phyloP scores from a whole-genome alignment of 305 asterid species.

The Solanum hybrid region DNA sequence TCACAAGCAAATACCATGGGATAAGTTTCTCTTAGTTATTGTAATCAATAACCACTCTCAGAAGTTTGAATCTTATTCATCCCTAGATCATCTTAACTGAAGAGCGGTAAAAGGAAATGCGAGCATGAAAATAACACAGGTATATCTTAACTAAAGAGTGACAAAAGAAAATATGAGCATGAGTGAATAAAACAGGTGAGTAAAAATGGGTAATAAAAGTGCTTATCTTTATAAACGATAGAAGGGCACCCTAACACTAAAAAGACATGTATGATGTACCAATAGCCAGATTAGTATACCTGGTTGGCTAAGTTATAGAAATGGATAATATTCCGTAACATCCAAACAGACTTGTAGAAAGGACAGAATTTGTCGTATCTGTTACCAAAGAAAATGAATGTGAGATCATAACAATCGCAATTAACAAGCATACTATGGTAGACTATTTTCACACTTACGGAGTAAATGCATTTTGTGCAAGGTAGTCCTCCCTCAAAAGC shows the following conservation, averaged over 20 bases:
- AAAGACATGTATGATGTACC: neutral
- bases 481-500: conserved; percentile 97
- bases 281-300: conserved; percentile 28
- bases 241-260: neutral
- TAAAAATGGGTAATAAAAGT: neutral
- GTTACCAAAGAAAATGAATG: conserved; percentile 13
- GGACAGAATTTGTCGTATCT: conserved; percentile 95
- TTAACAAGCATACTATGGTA: neutral
- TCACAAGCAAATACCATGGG: neutral
- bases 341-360: conserved; percentile 97
- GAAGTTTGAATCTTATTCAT: neutral
- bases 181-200: neutral
- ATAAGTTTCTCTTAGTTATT: neutral
- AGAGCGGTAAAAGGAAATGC: neutral
- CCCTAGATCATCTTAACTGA: neutral
- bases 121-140: neutral
- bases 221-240: neutral
- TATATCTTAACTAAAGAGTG: neutral
- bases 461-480: conserved; percentile 96
- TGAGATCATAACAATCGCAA: neutral
- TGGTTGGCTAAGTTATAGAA: conserved; percentile 94
- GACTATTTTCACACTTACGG: conserved; percentile 39
- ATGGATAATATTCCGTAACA: conserved; percentile 98
- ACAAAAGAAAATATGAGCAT: neutral
- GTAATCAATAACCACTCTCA: neutral